A percentile compares a stretch with the other conserved stretches of the same genome.
Conservation (phyloP, 257 asterid species). For the Lycium ferocissimum region DNA sequence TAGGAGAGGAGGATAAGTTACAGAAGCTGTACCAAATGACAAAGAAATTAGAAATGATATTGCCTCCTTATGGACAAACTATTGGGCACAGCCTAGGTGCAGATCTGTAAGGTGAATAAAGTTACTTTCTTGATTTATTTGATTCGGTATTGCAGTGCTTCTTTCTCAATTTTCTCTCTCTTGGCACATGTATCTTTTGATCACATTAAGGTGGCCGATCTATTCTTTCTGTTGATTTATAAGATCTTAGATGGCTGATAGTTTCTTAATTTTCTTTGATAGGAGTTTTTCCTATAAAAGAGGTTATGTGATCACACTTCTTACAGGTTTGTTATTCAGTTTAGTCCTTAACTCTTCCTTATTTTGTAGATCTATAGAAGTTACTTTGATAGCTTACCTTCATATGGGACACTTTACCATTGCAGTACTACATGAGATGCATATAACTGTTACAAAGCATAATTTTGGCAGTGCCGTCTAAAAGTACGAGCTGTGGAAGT, state of each 20-base stretch:
- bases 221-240: slow-evolving; percentile 1
- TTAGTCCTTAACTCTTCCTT: slow-evolving; percentile 24
- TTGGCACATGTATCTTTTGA: neutral
- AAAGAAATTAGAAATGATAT: slow-evolving; percentile 49
- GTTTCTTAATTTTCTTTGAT: neutral
- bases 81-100: slow-evolving; percentile 33
- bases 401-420: slow-evolving; percentile 17
- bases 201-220: neutral
- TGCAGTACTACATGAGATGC: neutral
- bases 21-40: slow-evolving; percentile 52
- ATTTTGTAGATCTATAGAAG: neutral
- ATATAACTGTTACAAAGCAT: neutral
- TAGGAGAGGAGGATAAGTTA: slow-evolving; percentile 52
- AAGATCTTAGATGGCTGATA: neutral
- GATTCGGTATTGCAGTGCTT: neutral
- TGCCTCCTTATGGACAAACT: slow-evolving; percentile 52
- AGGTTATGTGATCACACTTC: neutral
- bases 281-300: slow-evolving; percentile 1
- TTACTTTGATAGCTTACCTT: slow-evolving; percentile 17
- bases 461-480: neutral
- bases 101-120: slow-evolving; percentile 8
- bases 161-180: neutral
- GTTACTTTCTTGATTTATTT: slow-evolving; percentile 6
- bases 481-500: neutral
- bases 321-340: neutral